Percentiles rank a stretch among this genome's conserved stretches.
These are phyloP conservation scores for Myrmaecium sp. DNA, from an alignment of 2,329 filamentous ascomycete genomes.

Conservation along the genomic window DNA sequence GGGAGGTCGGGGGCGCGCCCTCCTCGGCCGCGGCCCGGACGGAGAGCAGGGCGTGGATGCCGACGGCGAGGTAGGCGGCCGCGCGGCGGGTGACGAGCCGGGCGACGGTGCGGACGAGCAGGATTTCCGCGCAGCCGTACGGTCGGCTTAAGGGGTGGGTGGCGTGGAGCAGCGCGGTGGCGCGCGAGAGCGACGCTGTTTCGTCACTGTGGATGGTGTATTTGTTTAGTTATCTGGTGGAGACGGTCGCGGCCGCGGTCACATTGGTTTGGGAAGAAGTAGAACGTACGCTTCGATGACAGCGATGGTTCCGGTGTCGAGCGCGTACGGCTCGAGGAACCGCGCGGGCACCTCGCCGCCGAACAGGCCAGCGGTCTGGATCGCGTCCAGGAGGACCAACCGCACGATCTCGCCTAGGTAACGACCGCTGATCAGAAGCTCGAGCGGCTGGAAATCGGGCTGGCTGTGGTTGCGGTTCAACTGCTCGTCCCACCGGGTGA, in stretches of 20 bases:
- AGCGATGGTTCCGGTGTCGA: constrained; percentile 43
- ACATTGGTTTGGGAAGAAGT: not conserved
- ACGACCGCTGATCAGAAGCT: constrained; percentile 46
- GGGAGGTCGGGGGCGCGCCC: constrained; percentile 14
- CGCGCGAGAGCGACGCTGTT: constrained; percentile 20
- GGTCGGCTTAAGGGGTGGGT: constrained; percentile 31
- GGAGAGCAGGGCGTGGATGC: constrained; percentile 44
- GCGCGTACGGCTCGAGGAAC: constrained; percentile 37
- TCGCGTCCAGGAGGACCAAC: constrained; percentile 42
- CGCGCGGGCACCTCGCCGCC: constrained; percentile 37
- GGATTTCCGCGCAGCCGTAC: constrained; percentile 32
- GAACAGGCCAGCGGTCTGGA: constrained; percentile 38
- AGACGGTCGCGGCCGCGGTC: not conserved
- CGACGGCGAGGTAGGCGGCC: constrained; percentile 44
- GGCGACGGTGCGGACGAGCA: constrained; percentile 36
- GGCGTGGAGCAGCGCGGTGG: constrained; percentile 31
- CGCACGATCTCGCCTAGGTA: constrained; percentile 48
- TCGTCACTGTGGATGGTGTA: constrained; percentile 16
- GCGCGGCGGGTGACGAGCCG: constrained; percentile 40
- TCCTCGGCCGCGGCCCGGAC: constrained; percentile 35
- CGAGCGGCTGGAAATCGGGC: constrained; percentile 48
- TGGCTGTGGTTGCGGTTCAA: constrained; percentile 39
- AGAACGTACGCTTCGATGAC: constrained; percentile 30
- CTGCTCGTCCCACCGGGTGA: constrained; percentile 43
- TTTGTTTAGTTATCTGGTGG: not conserved